phyloP scores from a whole-genome alignment of 2,329 filamentous ascomycete species.

The Cladosporium sp. region DNA sequence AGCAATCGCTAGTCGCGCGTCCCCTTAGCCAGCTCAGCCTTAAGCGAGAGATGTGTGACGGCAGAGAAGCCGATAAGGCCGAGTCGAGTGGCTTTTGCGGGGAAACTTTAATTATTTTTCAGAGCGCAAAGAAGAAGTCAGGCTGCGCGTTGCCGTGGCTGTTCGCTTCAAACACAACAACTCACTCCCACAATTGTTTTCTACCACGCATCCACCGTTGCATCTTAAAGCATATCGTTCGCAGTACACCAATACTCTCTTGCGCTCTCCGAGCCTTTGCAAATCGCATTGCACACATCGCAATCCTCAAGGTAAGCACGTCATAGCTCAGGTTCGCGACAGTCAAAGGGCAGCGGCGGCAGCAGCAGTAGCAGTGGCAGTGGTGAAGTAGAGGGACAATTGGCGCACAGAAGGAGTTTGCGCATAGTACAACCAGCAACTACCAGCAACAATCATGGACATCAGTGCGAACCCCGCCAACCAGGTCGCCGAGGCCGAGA shows the following conservation, averaged over 20 bases:
- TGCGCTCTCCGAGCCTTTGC: neutral
- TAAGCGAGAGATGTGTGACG: neutral
- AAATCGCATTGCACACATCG: neutral
- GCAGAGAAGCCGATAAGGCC: neutral
- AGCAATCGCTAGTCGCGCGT: neutral
- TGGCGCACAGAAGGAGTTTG: neutral
- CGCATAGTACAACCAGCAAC: neutral
- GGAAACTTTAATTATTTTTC: constrained; percentile 16
- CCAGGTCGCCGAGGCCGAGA: constrained; percentile 20
- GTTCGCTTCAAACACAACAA: neutral
- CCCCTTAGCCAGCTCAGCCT: neutral
- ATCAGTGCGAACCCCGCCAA: constrained; percentile 11
- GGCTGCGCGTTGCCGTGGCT: neutral
- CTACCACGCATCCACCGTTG: neutral
- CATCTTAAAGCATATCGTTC: neutral
- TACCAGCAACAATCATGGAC: constrained; percentile 14
- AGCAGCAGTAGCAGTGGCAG: neutral
- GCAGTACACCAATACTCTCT: neutral
- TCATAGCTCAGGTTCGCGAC: neutral
- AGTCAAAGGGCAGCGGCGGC: neutral
- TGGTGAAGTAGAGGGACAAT: neutral
- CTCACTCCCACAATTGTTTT: neutral
- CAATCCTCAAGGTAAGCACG: constrained; percentile 8
- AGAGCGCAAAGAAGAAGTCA: constrained; percentile 1
- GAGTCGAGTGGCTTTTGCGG: constrained; percentile 10